Base-by-base conservation (phyloP, 2,329 filamentous ascomycete species). In the Aureobasidium mangrovei region DNA sequence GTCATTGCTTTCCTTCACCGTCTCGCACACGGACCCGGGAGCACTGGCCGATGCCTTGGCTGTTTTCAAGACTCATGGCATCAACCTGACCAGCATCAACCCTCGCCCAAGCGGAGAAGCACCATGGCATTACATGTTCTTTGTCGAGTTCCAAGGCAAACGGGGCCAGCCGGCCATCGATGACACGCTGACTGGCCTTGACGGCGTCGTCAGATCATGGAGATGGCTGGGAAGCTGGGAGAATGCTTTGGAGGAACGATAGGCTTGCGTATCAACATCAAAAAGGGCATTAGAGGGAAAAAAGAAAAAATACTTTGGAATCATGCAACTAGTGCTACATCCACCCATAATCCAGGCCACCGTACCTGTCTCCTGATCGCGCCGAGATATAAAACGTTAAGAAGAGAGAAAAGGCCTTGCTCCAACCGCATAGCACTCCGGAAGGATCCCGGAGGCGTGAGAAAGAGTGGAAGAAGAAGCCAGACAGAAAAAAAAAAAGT, bases 111-210 rank as follows among this genome's bases (percentile, higher is more conserved):
- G 87, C 63, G 79, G 86, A 54, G 74, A 79, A 38, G 72, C 75
- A 61, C 82, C 86, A 24, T 97, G 95, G 81, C 84, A 94, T 67
- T 97, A 97, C 71, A 80, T 96, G 36, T 96, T 97, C 72, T 91
- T 97, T 66, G 84, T 96, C 31, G 91, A 97, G 74, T 90, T 95
- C 63, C 80, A 86, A 67, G 85, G 86, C 1, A 77, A 81, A 66
- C 72, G 71, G 60, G 40, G 55, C 27, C 62, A 67, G 54, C 31
- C 18, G 6, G 74, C 75, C 57, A 83, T 90, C 12, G 76, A 79
- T 56, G 70, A 70, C 26, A 85, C 82, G 28, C 68, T 91, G 65
- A 72, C 72, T 48, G 78, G 78, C 59, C 73, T 90, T 60, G 72
- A 70, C 1, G 67, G 66, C 31, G 78, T 82, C 58, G 81, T 82